These are phyloP conservation scores for Fusarium globosum DNA, from an alignment of 2,329 filamentous ascomycete genomes.

Conservation along the genomic window DNA sequence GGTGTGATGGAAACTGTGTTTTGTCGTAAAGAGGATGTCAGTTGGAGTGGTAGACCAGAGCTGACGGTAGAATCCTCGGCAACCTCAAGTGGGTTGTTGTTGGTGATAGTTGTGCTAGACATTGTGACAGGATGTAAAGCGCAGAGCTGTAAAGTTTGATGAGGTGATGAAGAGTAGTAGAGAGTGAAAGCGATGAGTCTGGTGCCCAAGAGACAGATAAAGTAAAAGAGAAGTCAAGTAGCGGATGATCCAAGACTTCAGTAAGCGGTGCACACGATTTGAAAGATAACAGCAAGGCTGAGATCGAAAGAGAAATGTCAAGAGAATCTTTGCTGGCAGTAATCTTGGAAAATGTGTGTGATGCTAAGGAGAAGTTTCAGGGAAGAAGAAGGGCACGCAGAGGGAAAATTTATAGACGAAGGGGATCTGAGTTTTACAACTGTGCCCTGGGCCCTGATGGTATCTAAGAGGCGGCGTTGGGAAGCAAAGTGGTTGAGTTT, in stretches of 20 bases:
- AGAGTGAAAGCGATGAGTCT: not conserved
- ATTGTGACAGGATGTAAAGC: not conserved
- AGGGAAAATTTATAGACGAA: not conserved
- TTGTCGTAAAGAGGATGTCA: not conserved
- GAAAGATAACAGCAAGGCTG: not conserved
- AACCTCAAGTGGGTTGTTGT: not conserved
- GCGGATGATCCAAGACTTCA: not conserved
- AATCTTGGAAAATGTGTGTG: not conserved
- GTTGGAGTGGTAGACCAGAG: not conserved
- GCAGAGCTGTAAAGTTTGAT: not conserved
- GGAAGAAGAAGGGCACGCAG: rapidly evolving
- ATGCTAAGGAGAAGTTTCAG: not conserved
- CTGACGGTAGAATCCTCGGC: not conserved
- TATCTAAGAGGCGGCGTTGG: not conserved
- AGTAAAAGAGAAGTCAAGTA: not conserved
- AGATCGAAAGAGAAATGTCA: not conserved
- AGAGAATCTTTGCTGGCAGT: not conserved
- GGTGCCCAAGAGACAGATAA: too few species aligned
- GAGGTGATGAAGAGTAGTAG: too few species aligned
- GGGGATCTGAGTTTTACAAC: too few species aligned
- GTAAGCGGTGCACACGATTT: too few species aligned
- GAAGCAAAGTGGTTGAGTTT: not conserved
- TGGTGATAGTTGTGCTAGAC: not conserved
- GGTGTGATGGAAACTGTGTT: not conserved
- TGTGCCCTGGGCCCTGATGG: not conserved